Conservation (phyloP, 2,329 filamentous ascomycete genomes). For the Colletotrichum tofieldiae region DNA sequence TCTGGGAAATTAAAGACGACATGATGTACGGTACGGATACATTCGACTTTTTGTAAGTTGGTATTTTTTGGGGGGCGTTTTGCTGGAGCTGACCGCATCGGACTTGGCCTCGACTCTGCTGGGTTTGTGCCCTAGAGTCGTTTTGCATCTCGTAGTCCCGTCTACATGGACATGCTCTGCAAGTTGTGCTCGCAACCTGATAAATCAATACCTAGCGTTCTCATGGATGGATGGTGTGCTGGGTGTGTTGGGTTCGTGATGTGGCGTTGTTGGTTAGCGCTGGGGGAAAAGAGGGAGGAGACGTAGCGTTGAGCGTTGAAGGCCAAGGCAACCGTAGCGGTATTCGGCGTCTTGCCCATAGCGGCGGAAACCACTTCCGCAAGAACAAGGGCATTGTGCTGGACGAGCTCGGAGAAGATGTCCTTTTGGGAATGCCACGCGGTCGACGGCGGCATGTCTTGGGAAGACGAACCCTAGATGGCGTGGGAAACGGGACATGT, state of each 20-base stretch:
- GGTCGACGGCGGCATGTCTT: constrained; percentile 29
- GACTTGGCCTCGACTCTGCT: constrained; percentile 6
- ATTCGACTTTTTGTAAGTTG: background rate
- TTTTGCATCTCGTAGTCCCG: too few species aligned
- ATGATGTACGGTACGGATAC: background rate
- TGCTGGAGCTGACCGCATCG: background rate
- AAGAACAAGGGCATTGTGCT: constrained; percentile 35
- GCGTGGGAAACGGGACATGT: constrained; percentile 7
- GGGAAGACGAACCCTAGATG: background rate
- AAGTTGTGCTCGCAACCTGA: too few species aligned
- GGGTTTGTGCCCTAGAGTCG: background rate
- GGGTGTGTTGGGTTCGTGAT: too few species aligned
- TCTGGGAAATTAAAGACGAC: constrained; percentile 32
- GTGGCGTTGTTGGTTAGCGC: too few species aligned
- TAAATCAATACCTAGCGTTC: too few species aligned
- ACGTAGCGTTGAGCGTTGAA: too few species aligned
- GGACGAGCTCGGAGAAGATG: constrained; percentile 20
- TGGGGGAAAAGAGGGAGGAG: too few species aligned
- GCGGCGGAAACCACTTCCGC: constrained; percentile 2
- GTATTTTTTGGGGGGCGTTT: background rate
- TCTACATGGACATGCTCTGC: too few species aligned
- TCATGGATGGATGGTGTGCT: too few species aligned
- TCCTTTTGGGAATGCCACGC: constrained; percentile 36
- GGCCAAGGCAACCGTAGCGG: background rate
- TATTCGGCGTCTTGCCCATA: background rate